Evolutionary conservation across 2,329 filamentous ascomycete genomes (phyloP), one percentile per base, ranked within the genome.

Genomic region (Talaromyces albobiverticillius): DNA sequence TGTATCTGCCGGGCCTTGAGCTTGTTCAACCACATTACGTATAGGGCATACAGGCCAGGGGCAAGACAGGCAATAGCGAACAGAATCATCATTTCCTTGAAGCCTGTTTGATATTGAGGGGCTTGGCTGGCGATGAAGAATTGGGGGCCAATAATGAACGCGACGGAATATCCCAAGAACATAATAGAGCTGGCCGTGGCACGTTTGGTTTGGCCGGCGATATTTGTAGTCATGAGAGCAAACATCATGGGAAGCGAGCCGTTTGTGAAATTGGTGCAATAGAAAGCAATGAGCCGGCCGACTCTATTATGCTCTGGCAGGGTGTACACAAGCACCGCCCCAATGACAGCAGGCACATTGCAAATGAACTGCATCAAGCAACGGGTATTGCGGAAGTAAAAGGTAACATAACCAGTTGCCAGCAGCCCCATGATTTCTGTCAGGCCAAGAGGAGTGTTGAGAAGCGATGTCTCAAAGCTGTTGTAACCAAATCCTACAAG

Each of bases 71-170:
- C 25, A 9, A 29, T 9, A 54, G 52, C 51, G 9, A 58, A 32
- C 3, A 46, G 50, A 9, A 57, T 50, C 46, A 56, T 52, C 43
- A 70, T 22, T 14, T 43, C 23, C 25, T 29, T 4, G 25, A 29
- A 29, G 16, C 41, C 41, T 8, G 20, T 14, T 22, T 43, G 13
- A n/a, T 43, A 71, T 26, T 61, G 62, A 1, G 71, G 71, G 2
- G 69, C 64, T 45, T 73, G 64, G 9, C 60, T 59, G 13, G 64
- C 57, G 18, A 64, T 61, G 58, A 72, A 74, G 0, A 68, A 71
- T 51, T 72, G 70, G 4, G 71, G 70, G 1, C 71, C 71, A 25
- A 73, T 71, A 13, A 71, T 59, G 54, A 72, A 73, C 1, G 69
- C 71, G 0, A 66, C 65, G 10, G 65, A 66, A 51, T 70, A 74